Conservation (phyloP, 768 basidiomycete genomes). For the Amanita thiersii region DNA sequence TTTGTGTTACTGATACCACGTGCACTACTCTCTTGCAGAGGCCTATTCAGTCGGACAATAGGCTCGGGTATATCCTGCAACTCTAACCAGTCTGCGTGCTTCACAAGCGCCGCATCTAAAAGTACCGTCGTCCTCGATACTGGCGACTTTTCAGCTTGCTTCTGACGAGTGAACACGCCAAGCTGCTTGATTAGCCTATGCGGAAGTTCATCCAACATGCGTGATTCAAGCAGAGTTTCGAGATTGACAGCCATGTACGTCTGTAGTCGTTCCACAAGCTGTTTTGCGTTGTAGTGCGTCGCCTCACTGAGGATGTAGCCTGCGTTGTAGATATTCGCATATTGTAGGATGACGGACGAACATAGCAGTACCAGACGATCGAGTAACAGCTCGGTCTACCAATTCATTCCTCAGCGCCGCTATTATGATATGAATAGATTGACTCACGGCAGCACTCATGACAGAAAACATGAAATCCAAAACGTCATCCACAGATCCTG, state of each 20-base stretch:
- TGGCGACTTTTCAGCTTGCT: conserved; percentile 62
- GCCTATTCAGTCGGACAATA: conserved; percentile 26
- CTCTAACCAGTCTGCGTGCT: conserved; percentile 64
- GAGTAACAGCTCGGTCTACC: conserved; percentile 81
- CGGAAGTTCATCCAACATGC: conserved; percentile 72
- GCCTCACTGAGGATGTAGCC: conserved; percentile 79
- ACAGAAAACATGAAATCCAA: conserved; percentile 85
- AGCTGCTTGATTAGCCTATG: conserved; percentile 60
- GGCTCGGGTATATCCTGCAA: conserved; percentile 59
- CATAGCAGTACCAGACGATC: conserved; percentile 80
- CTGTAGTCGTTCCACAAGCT: conserved; percentile 64
- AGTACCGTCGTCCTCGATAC: conserved; percentile 51
- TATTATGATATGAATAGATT: not conserved
- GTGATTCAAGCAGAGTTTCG: conserved; percentile 78
- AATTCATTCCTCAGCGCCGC: not conserved
- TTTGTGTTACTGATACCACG: not conserved
- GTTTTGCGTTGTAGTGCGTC: conserved; percentile 61
- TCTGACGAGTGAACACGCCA: conserved; percentile 40
- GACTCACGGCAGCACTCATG: conserved; percentile 71
- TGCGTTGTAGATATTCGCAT: conserved; percentile 67
- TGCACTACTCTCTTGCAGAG: not conserved
- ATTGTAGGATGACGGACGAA: conserved; percentile 62
- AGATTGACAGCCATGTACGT: conserved; percentile 76
- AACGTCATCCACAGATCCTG: conserved; percentile 59
- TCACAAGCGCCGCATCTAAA: conserved; percentile 45